phyloP scores from a whole-genome alignment of 2,329 filamentous ascomycete species.

The Tolypocladium pustulatum region DNA sequence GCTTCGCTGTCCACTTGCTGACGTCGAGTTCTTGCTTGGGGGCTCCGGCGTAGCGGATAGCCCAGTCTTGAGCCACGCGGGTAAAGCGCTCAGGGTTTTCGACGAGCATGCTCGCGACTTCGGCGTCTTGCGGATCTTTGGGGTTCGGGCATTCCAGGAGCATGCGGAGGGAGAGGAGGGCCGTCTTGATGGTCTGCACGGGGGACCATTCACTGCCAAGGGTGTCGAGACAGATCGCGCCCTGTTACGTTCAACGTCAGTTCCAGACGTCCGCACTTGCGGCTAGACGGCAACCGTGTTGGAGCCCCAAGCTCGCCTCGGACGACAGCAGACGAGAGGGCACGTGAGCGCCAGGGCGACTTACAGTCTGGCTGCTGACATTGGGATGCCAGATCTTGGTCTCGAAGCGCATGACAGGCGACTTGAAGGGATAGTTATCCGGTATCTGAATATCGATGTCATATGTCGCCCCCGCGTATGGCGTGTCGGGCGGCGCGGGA shows the following conservation, averaged over 20 bases:
- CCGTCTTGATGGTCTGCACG: constrained; percentile 91
- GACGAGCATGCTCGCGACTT: constrained; percentile 85
- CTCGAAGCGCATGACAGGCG: constrained; percentile 80
- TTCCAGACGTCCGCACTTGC: not conserved
- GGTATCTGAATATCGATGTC: constrained; percentile 80
- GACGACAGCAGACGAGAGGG: not conserved
- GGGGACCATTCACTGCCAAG: constrained; percentile 87
- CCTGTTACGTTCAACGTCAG: constrained; percentile 39
- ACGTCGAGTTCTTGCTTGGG: constrained; percentile 35
- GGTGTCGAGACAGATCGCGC: constrained; percentile 93
- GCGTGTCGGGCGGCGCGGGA: constrained; percentile 79
- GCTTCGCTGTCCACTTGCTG: constrained; percentile 34
- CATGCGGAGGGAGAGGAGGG: constrained; percentile 84
- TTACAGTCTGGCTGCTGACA: constrained; percentile 82
- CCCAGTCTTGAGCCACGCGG: constrained; percentile 80
- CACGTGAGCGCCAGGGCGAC: constrained; percentile 17
- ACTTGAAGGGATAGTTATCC: constrained; percentile 83
- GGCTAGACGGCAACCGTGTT: no score
- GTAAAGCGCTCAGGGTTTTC: constrained; percentile 70
- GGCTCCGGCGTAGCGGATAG: constrained; percentile 71
- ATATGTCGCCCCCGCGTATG: constrained; percentile 81
- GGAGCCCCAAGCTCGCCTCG: not conserved
- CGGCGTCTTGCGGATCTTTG: constrained; percentile 91
- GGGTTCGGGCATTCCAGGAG: constrained; percentile 90
- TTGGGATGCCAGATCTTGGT: constrained; percentile 98